Conservation (phyloP, 2,329 filamentous ascomycete species). For the Neopestalotiopsis rosae region DNA sequence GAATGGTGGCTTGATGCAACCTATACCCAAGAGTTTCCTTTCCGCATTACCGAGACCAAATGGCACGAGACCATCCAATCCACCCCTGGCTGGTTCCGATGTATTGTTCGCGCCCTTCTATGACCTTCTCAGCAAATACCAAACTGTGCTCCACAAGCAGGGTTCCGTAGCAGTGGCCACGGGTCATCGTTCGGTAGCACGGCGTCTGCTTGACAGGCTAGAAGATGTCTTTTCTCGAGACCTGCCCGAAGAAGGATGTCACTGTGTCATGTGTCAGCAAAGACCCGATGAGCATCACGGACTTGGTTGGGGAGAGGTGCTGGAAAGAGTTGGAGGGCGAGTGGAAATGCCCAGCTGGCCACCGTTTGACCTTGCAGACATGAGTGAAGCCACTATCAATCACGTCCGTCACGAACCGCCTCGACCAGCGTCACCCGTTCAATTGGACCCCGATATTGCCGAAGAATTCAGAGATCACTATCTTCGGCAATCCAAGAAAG, state of each 20-base stretch:
- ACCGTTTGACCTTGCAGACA: conserved; percentile 75
- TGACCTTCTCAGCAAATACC: conserved; percentile 84
- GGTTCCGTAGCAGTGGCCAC: conserved; percentile 95
- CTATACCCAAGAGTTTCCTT: conserved; percentile 76
- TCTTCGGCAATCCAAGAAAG: conserved; percentile 89
- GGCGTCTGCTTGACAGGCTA: conserved; percentile 84
- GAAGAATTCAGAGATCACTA: conserved; percentile 95
- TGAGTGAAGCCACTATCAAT: conserved; percentile 65
- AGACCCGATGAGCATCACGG: conserved; percentile 69
- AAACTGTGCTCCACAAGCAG: conserved; percentile 78
- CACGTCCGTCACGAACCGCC: conserved; percentile 61
- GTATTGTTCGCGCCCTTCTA: conserved; percentile 84
- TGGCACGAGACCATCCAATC: conserved; percentile 64
- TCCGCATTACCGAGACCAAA: conserved; percentile 64
- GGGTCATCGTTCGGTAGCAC: conserved; percentile 92
- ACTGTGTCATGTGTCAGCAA: conserved; percentile 81
- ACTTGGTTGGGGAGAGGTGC: conserved; percentile 92
- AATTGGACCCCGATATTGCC: conserved; percentile 91
- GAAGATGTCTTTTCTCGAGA: conserved; percentile 95
- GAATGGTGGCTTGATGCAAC: conserved; percentile 78
- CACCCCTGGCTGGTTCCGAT: conserved; percentile 70
- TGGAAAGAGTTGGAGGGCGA: conserved; percentile 90
- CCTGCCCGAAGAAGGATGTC: conserved; percentile 84
- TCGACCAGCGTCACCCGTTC: conserved; percentile 65
- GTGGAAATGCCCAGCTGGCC: conserved; percentile 88